A percentile compares a stretch with the other conserved stretches of the same genome.
Conservation (phyloP, 345 rosid species). For the Garcia nutans region DNA sequence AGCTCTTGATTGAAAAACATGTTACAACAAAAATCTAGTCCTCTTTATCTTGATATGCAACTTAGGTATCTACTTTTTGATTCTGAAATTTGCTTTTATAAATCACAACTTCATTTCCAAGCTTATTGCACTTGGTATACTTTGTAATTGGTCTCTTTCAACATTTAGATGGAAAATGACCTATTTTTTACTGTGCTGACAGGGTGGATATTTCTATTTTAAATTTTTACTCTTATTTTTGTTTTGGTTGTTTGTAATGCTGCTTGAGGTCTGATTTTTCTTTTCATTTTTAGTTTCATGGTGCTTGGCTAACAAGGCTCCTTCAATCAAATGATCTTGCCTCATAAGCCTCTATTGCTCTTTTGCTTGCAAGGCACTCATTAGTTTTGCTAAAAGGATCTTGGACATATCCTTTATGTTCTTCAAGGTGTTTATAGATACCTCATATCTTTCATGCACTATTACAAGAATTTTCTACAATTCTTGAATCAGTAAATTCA, state of each 20-base stretch:
- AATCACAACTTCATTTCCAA: neutral
- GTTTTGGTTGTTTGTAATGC: too few relatives aligned
- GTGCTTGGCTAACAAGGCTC: too few relatives aligned
- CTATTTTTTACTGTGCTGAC: neutral
- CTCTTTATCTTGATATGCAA: too few relatives aligned
- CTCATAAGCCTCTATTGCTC: too few relatives aligned
- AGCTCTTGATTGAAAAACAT: neutral
- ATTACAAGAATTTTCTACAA: neutral
- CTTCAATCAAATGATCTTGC: too few relatives aligned
- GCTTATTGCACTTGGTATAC: neutral
- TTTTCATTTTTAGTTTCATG: too few relatives aligned
- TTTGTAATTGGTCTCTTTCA: neutral
- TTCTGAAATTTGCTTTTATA: neutral
- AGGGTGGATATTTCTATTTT: neutral
- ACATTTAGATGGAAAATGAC: neutral
- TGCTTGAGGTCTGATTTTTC: too few relatives aligned
- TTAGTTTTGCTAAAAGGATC: neutral
- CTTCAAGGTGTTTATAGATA: neutral
- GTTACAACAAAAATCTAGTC: too few relatives aligned
- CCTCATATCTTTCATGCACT: neutral
- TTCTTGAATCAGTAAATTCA: neutral
- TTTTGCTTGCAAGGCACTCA: neutral
- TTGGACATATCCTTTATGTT: neutral
- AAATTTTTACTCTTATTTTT: too few relatives aligned
- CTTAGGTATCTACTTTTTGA: neutral